Percentiles rank a stretch among this genome's conserved stretches.
Conservation (phyloP, 805 yeast species). For the Kockiozyma suomiensis region DNA sequence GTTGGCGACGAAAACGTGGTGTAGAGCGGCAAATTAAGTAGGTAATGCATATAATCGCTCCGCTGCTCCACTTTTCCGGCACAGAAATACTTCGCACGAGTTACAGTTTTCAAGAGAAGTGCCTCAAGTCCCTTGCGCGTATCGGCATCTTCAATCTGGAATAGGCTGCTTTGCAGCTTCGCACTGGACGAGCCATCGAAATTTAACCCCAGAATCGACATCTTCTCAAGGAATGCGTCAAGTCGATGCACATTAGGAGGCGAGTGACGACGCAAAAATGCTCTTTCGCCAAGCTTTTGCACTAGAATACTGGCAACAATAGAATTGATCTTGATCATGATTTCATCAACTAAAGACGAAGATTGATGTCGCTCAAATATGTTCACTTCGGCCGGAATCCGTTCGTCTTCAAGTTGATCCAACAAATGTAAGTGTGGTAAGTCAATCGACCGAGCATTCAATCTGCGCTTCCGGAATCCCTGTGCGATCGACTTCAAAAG, state of each 20-base stretch:
- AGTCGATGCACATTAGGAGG: slow-evolving; percentile 80
- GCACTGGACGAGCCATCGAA: slow-evolving; percentile 77
- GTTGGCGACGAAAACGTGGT: slow-evolving; percentile 94
- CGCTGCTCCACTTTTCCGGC: slow-evolving; percentile 81
- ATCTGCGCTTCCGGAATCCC: slow-evolving; percentile 70
- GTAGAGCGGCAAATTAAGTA: slow-evolving; percentile 79
- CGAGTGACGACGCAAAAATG: slow-evolving; percentile 84
- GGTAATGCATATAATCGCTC: slow-evolving; percentile 75
- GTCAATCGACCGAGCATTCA: slow-evolving; percentile 54
- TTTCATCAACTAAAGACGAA: slow-evolving; percentile 66
- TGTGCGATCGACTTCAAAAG: slow-evolving; percentile 50
- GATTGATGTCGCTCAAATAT: slow-evolving; percentile 65
- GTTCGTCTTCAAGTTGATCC: slow-evolving; percentile 84
- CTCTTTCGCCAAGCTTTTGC: slow-evolving; percentile 73
- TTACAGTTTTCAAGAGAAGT: slow-evolving; percentile 75
- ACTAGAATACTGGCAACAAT: slow-evolving; percentile 82
- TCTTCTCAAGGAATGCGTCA: slow-evolving; percentile 74
- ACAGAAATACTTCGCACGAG: slow-evolving; percentile 81
- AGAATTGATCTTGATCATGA: slow-evolving; percentile 76
- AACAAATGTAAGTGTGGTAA: slow-evolving; percentile 60
- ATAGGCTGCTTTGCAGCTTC: slow-evolving; percentile 69
- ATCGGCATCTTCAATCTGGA: slow-evolving; percentile 61
- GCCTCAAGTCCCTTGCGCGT: slow-evolving; percentile 77
- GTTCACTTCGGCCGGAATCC: slow-evolving; percentile 69
- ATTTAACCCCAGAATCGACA: slow-evolving; percentile 54